Conservation (phyloP, 371 early-diverging fungal species). For the Choanephora cucurbitarum region DNA sequence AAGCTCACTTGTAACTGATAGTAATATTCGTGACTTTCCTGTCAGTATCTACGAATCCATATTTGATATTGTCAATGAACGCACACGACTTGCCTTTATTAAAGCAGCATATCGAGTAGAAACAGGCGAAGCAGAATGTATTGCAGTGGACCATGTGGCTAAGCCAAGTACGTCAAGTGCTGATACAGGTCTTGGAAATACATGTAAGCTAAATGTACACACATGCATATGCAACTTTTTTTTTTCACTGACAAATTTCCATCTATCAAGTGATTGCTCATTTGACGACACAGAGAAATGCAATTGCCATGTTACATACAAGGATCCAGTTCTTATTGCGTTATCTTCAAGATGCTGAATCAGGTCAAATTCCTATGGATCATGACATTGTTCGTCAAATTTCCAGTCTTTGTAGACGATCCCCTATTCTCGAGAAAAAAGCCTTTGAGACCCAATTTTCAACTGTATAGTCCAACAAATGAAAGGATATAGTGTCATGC, state of each 20-base stretch:
- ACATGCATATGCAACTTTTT: too few species aligned
- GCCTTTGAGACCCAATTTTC: conserved; percentile 75
- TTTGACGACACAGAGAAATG: conserved; percentile 76
- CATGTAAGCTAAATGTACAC: conserved; percentile 39
- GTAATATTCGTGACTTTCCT: conserved; percentile 65
- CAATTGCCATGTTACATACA: conserved; percentile 80
- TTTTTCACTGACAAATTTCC: conserved; percentile 5
- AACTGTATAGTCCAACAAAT: too few species aligned
- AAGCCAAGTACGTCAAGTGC: conserved; percentile 54
- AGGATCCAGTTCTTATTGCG: conserved; percentile 68
- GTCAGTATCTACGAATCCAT: conserved; percentile 80
- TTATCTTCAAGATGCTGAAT: conserved; percentile 72
- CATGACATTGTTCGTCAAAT: conserved; percentile 81
- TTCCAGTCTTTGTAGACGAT: conserved; percentile 68
- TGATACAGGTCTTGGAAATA: conserved; percentile 57
- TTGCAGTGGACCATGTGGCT: conserved; percentile 87
- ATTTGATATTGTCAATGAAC: conserved; percentile 63
- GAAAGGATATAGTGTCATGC: too few species aligned
- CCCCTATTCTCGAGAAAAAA: conserved; percentile 67
- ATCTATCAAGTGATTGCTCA: conserved; percentile 65
- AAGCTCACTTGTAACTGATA: conserved; percentile 30
- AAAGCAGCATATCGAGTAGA: conserved; percentile 74
- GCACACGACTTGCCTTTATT: conserved; percentile 65
- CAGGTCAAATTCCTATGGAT: conserved; percentile 66
- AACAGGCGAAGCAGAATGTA: conserved; percentile 83